These are phyloP conservation scores for Proliferodiscus dingleyae DNA, from an alignment of 2,329 filamentous ascomycete species.

Conservation along the genomic window DNA sequence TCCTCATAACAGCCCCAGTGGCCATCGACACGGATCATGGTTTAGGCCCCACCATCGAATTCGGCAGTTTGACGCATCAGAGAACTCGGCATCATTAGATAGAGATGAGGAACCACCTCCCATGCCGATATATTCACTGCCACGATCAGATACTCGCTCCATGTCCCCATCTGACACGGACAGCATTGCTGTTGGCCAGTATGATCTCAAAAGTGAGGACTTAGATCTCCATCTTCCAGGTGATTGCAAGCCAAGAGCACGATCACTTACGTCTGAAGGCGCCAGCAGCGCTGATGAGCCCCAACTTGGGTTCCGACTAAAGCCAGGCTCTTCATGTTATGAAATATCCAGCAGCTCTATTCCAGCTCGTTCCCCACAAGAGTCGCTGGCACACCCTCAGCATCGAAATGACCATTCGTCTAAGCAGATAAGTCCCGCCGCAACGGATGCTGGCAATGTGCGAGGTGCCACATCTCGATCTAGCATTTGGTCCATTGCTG, in stretches of 20 bases:
- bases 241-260: not conserved
- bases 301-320: not conserved
- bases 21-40: slow-evolving; percentile 14
- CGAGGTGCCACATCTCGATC: not conserved
- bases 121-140: slow-evolving; percentile 23
- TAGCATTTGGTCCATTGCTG: not conserved
- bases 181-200: not conserved
- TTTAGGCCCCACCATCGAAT: slow-evolving; percentile 12
- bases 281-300: not conserved
- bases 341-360: not conserved
- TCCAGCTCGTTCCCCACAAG: not conserved
- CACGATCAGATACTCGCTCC: slow-evolving; percentile 12
- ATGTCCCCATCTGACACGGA: slow-evolving; percentile 8
- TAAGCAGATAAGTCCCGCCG: not conserved
- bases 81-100: slow-evolving; percentile 10
- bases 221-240: slow-evolving; percentile 2
- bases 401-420: not conserved
- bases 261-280: not conserved
- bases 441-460: not conserved
- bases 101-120: slow-evolving; percentile 16
- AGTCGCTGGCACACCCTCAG: not conserved
- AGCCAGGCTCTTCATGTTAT: not conserved
- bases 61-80: slow-evolving; percentile 14
- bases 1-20: slow-evolving; percentile 23
- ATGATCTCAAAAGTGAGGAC: slow-evolving; percentile 1